These are phyloP conservation scores for Hemisphaericaspora xylofermentans DNA, from an alignment of 1,139 yeast genomes.

Conservation along the genomic window DNA sequence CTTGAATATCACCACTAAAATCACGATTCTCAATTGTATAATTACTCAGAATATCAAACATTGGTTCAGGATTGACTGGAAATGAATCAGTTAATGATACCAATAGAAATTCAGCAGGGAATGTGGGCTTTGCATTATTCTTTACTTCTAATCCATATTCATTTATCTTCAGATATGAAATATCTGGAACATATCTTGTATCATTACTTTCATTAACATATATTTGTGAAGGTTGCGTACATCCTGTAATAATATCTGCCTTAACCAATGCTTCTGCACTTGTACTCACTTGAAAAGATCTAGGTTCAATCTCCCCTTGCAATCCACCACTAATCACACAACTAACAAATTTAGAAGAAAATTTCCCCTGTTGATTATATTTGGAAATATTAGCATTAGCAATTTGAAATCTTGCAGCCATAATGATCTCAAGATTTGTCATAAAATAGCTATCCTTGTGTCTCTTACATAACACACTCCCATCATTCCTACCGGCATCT, in stretches of 20 bases:
- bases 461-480: constrained; percentile 87
- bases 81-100: constrained; percentile 93
- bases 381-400: constrained; percentile 63
- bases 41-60: constrained; percentile 35
- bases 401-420: constrained; percentile 80
- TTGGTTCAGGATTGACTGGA: constrained; percentile 62
- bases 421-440: constrained; percentile 79
- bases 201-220: constrained; percentile 71
- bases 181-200: constrained; percentile 88
- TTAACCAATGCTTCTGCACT: constrained; percentile 84
- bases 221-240: constrained; percentile 88
- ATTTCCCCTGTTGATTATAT: constrained; percentile 65
- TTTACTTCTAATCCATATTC: constrained; percentile 89
- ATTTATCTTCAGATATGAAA: constrained; percentile 78
- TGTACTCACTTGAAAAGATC: constrained; percentile 86
- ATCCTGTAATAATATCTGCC: constrained; percentile 84
- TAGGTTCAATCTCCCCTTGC: constrained; percentile 84
- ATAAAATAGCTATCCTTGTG: constrained; percentile 90
- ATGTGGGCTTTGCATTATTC: constrained; percentile 89
- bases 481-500: constrained; percentile 84
- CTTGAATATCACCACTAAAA: constrained; percentile 68
- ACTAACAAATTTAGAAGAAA: constrained; percentile 88
- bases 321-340: constrained; percentile 88
- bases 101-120: constrained; percentile 89
- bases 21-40: constrained; percentile 82